A percentile compares a stretch with the other conserved stretches of the same genome.
These are phyloP conservation scores for Punctularia strigosozonata DNA, from an alignment of 768 basidiomycete species.

Conservation along the genomic window DNA sequence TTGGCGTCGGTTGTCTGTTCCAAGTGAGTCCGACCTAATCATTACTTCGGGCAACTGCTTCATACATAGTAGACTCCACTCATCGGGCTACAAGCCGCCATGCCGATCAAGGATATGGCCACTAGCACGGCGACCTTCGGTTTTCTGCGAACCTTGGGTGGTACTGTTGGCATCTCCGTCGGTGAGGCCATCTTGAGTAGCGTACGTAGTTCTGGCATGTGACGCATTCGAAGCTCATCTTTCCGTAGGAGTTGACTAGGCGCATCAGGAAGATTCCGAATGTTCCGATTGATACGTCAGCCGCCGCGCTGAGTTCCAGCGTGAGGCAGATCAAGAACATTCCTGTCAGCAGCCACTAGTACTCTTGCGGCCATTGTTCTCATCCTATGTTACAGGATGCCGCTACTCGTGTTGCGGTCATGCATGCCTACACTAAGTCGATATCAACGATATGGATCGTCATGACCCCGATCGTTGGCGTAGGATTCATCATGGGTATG, in stretches of 20 bases:
- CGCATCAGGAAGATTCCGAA: slow-evolving; percentile 27
- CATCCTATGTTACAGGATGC: slow-evolving; percentile 29
- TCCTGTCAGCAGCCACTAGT: slow-evolving; percentile 21
- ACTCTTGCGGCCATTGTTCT: not conserved
- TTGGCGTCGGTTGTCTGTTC: slow-evolving; percentile 58
- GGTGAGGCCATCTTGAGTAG: slow-evolving; percentile 63
- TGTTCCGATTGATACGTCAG: slow-evolving; percentile 27
- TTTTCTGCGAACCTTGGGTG: slow-evolving; percentile 63
- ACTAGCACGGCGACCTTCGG: slow-evolving; percentile 63
- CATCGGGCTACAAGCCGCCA: slow-evolving; percentile 71
- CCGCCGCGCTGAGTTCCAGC: slow-evolving; percentile 31
- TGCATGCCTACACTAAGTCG: slow-evolving; percentile 52
- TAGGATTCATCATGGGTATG: slow-evolving; percentile 32
- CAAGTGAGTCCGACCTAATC: slow-evolving; percentile 19
- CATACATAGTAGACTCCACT: slow-evolving; percentile 37
- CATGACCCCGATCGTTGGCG: slow-evolving; percentile 43
- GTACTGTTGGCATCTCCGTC: slow-evolving; percentile 64
- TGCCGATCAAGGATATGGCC: slow-evolving; percentile 83
- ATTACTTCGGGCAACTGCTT: slow-evolving; percentile 4
- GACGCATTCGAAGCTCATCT: no score
- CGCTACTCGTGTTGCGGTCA: slow-evolving; percentile 31
- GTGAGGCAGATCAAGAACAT: slow-evolving; percentile 34
- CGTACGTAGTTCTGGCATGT: slow-evolving; percentile 18
- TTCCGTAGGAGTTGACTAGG: slow-evolving; percentile 23
- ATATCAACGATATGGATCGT: slow-evolving; percentile 58